These are phyloP conservation scores for Chenopodium quinoa DNA, from an alignment of 148 eudicot genomes.

Conservation along the genomic window DNA sequence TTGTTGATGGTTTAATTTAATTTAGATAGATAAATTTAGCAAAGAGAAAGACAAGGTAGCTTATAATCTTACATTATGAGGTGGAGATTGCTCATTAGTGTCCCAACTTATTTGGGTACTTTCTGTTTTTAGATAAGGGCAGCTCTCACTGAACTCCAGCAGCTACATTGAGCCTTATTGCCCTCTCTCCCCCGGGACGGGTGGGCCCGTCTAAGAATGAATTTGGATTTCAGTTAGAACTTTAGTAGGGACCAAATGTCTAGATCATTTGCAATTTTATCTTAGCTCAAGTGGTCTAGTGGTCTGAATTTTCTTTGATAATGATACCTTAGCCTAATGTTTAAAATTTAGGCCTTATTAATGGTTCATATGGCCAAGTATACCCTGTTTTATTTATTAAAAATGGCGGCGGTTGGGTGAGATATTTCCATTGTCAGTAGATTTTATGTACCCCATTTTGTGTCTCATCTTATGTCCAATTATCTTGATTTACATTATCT, in stretches of 20 bases:
- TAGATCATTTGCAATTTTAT: neutral
- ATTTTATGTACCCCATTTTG: no score
- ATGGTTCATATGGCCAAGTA: neutral
- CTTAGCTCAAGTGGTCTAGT: neutral
- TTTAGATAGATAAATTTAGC: no score
- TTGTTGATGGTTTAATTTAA: no score
- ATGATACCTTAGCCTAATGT: neutral
- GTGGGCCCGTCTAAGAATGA: neutral
- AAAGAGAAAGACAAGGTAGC: neutral
- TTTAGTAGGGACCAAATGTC: neutral
- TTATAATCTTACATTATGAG: neutral
- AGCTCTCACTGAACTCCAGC: slow-evolving; percentile 5
- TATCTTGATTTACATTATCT: no score
- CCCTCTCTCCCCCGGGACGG: neutral
- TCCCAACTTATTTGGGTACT: neutral
- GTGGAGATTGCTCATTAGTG: slow-evolving; percentile 1
- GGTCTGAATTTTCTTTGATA: neutral
- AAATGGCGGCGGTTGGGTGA: neutral
- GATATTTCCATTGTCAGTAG: neutral
- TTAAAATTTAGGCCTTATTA: neutral
- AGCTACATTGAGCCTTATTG: slow-evolving; percentile 1
- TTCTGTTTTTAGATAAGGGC: neutral
- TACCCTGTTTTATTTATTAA: neutral
- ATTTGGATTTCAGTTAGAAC: neutral
- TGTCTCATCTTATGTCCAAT: no score